phyloP scores from a whole-genome alignment of 2,329 filamentous ascomycete species.

The Emericellopsis atlantica region DNA sequence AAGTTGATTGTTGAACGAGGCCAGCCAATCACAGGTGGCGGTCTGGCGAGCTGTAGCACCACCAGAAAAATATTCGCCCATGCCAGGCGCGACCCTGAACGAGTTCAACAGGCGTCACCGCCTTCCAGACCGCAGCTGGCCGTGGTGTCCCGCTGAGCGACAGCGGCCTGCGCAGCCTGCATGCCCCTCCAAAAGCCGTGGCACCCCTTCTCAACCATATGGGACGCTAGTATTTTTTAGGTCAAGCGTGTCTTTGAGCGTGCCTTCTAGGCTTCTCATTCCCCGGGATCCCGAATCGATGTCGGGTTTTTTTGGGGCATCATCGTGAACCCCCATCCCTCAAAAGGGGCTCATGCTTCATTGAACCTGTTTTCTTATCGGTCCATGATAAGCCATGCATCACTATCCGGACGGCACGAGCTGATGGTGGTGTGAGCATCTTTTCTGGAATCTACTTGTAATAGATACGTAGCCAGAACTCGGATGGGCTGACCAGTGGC shows the following conservation, averaged over 20 bases:
- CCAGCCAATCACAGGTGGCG: neutral
- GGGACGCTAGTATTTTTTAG: neutral
- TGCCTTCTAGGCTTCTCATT: conserved; percentile 1
- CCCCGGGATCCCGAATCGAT: conserved; percentile 1
- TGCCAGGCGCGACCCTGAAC: too few species aligned
- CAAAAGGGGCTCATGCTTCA: neutral
- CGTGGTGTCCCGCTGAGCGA: too few species aligned
- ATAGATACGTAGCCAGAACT: too few species aligned
- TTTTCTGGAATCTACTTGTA: too few species aligned
- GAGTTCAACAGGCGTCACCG: too few species aligned
- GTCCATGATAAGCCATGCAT: too few species aligned
- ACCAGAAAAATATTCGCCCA: neutral
- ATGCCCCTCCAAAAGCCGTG: neutral
- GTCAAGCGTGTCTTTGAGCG: neutral
- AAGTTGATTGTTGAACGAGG: conserved; percentile 1
- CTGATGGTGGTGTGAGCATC: too few species aligned
- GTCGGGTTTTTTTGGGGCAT: conserved; percentile 4
- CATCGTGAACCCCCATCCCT: neutral
- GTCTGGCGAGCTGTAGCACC: neutral
- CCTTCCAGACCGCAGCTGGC: too few species aligned
- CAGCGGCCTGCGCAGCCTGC: too few species aligned
- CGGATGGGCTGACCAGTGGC: too few species aligned
- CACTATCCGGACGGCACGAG: too few species aligned
- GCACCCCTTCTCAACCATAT: conserved; percentile 4
- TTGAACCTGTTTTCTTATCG: too few species aligned